Percentiles rank a stretch among this genome's conserved stretches.
phyloP scores from a whole-genome alignment of 1,284 basidiomycete species.

The Schizophyllum commune region DNA sequence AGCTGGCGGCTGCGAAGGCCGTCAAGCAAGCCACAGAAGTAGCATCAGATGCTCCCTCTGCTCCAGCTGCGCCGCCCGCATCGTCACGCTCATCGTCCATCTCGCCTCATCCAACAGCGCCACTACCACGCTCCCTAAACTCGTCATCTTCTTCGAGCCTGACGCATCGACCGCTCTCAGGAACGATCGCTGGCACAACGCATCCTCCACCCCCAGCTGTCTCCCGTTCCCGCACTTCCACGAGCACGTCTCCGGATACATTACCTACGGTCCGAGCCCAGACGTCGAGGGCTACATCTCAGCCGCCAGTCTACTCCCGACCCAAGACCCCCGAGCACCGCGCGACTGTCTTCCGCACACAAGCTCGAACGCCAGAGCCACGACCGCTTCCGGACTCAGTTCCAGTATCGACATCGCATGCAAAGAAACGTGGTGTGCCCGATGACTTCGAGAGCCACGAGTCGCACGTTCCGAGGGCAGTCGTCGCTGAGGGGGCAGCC shows the following conservation, averaged over 20 bases:
- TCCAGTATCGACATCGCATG: slow-evolving; percentile 25
- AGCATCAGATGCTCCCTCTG: slow-evolving; percentile 4
- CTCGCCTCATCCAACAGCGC: not conserved
- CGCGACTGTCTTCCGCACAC: slow-evolving; percentile 34
- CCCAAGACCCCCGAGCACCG: slow-evolving; percentile 48
- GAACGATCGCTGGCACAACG: slow-evolving; percentile 11
- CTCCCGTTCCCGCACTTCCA: not conserved
- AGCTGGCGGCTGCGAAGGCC: slow-evolving; percentile 47
- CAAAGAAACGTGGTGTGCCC: slow-evolving; percentile 64
- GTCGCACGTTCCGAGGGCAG: slow-evolving; percentile 47
- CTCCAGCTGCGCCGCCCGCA: slow-evolving; percentile 8
- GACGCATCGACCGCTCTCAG: slow-evolving; percentile 16
- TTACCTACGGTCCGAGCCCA: not conserved
- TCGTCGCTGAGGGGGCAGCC: slow-evolving; percentile 43
- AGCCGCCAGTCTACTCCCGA: slow-evolving; percentile 32
- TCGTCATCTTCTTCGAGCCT: slow-evolving; percentile 8
- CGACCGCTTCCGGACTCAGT: slow-evolving; percentile 15
- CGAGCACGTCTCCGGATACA: slow-evolving; percentile 1
- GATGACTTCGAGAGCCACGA: slow-evolving; percentile 60
- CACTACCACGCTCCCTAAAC: not conserved
- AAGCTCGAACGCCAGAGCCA: slow-evolving; percentile 36
- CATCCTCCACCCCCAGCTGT: slow-evolving; percentile 2
- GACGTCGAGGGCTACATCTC: slow-evolving; percentile 28
- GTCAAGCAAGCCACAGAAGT: slow-evolving; percentile 14
- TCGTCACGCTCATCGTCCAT: slow-evolving; percentile 10